Evolutionary conservation across 352 stramenopile species (phyloP), one percentile per base, ranked within the genome.

Genomic region (Peronospora destructor): DNA sequence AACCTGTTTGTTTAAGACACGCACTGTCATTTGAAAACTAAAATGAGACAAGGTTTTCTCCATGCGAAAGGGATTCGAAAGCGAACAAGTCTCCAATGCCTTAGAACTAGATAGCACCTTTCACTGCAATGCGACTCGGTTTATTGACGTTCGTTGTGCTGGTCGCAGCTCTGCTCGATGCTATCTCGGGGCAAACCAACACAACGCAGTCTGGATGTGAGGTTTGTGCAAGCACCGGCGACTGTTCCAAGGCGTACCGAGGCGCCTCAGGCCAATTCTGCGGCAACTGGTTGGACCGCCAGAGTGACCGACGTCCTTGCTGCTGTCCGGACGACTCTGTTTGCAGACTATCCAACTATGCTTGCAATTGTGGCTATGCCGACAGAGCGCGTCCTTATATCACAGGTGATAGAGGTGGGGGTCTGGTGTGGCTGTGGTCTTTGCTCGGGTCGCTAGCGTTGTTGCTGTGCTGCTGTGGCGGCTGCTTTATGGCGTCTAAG

Each of bases 221-320:
- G 14, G 43, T 73, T 3, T 84, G 73, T 49, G 70, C 68, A 17
- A 52, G 28, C 28, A 68, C 45, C 4, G 66, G 68, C 7, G 66
- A 84, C 39, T 84, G 70, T 36, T 59, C 65, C 23, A 21, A 43
- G 13, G 73, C 70, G 2, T 82, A 71, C 30, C 61, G 32, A 3
- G 61, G 56, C 6, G 37, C 45, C 3, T 33, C 54, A 8, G 73
- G 68, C 1, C 64, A 78, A 47, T 84, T 72, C 34, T 84, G 73
- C 46, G 71, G 71, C 28, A 61, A 76, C 36, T 84, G 73, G 73
- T 40, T 84, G 7, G 73, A 84, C 53, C 67, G 50, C n/a, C 42
- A 42, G 32, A 71, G 47, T 47, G 53, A 72, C 6, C 54, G 62
- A 19, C 65, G 69, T 21, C 60, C 55, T 13, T 84, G 73, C 25